Percentiles rank a stretch among this genome's conserved stretches.
These are phyloP conservation scores for Phaeolepiota aurea DNA, from an alignment of 768 basidiomycete species.

Conservation along the genomic window DNA sequence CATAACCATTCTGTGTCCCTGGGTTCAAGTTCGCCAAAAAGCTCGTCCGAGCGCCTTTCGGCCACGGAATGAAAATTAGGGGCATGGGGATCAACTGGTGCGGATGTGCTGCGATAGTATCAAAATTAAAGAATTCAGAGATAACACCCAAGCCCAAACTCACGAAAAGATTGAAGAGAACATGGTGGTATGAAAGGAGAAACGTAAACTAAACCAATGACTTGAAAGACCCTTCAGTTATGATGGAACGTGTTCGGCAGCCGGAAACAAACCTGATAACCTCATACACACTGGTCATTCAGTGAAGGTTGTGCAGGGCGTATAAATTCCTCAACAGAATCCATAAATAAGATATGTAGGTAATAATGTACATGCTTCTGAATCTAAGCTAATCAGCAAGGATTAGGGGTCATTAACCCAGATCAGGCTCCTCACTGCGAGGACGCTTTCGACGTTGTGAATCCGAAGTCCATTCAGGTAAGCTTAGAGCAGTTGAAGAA, in stretches of 20 bases:
- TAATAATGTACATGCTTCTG: no score
- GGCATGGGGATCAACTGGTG: constrained; percentile 55
- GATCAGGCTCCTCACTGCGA: constrained; percentile 1
- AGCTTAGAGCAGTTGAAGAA: neutral
- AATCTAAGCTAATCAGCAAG: neutral
- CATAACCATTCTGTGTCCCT: constrained; percentile 81
- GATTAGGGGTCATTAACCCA: neutral
- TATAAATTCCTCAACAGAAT: no score
- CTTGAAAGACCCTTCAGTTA: neutral
- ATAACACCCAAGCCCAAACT: constrained; percentile 23
- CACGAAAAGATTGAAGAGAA: constrained; percentile 75
- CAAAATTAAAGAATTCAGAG: constrained; percentile 1
- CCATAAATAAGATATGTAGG: no score
- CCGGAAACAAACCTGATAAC: neutral
- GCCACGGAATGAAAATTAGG: constrained; percentile 84
- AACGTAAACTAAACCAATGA: neutral
- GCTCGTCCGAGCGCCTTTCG: constrained; percentile 42
- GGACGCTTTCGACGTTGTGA: neutral
- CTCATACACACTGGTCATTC: neutral
- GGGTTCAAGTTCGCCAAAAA: constrained; percentile 68
- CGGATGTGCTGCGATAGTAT: constrained; percentile 31
- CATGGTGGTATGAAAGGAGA: constrained; percentile 37
- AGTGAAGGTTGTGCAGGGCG: no score
- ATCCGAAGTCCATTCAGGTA: neutral
- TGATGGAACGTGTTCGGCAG: no score